Percentiles rank a stretch among this genome's conserved stretches.
Conservation (phyloP, 768 basidiomycete species). For the Coprinopsis sp. region DNA sequence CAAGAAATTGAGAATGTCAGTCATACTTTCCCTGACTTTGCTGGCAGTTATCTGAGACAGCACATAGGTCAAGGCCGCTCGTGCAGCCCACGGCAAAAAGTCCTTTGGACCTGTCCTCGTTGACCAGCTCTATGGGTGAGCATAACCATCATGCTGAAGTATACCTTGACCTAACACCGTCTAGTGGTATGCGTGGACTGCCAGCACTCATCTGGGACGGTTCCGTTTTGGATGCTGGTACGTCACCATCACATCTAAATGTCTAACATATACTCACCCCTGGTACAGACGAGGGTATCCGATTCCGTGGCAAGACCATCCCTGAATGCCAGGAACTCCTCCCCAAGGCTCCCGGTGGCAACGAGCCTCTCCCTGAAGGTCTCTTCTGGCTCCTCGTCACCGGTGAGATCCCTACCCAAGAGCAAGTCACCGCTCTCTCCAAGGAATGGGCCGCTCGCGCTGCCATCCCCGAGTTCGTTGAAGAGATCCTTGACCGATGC, state of each 20-base stretch:
- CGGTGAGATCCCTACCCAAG: conserved; percentile 88
- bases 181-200: conserved; percentile 81
- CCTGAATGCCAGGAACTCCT: conserved; percentile 83
- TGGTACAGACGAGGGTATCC: conserved; percentile 84
- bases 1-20: conserved; percentile 70
- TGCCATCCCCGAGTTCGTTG: conserved; percentile 89
- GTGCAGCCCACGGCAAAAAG: conserved; percentile 87
- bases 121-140: conserved; percentile 86
- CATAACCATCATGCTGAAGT: background rate
- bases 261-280: conserved; percentile 6
- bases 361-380: conserved; percentile 88
- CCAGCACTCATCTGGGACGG: conserved; percentile 98
- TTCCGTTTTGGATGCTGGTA: conserved; percentile 91
- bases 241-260: conserved; percentile 18
- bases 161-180: background rate
- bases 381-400: conserved; percentile 96
- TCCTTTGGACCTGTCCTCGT: conserved; percentile 87
- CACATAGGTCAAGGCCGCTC: conserved; percentile 72
- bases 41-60: conserved; percentile 6
- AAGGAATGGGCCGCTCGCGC: conserved; percentile 95
- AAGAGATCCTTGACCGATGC: conserved; percentile 92
- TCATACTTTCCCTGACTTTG: conserved; percentile 3
- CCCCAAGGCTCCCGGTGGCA: conserved; percentile 84
- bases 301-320: conserved; percentile 96
- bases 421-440: conserved; percentile 82